phyloP scores from a whole-genome alignment of 1,284 basidiomycete species.

The Melampsora americana region DNA sequence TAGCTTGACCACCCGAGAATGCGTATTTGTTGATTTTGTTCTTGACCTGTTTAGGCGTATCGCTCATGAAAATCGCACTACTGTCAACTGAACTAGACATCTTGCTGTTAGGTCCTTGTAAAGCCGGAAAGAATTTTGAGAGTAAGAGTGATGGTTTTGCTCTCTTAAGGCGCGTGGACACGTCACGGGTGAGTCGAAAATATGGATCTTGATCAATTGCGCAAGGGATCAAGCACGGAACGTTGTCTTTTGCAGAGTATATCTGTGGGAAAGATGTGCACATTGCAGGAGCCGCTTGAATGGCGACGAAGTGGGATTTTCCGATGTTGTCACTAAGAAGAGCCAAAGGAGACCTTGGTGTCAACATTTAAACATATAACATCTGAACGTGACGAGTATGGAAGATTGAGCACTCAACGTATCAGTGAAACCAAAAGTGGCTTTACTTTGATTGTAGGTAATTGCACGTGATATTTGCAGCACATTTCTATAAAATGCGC shows the following conservation, averaged over 20 bases:
- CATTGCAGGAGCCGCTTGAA: constrained; percentile 95
- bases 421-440: constrained; percentile 93
- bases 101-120: constrained; percentile 96
- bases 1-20: constrained; percentile 64
- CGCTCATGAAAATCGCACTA: constrained; percentile 91
- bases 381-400: neutral
- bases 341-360: neutral
- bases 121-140: constrained; percentile 95
- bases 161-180: constrained; percentile 80
- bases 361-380: neutral
- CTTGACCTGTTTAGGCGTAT: constrained; percentile 88
- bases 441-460: constrained; percentile 87
- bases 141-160: constrained; percentile 90
- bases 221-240: constrained; percentile 93
- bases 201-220: constrained; percentile 85
- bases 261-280: constrained; percentile 99
- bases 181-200: constrained; percentile 94
- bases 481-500: constrained; percentile 90
- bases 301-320: constrained; percentile 94
- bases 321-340: constrained; percentile 86
- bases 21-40: constrained; percentile 84
- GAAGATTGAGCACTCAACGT: constrained; percentile 60
- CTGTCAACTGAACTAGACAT: constrained; percentile 94
- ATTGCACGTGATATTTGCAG: constrained; percentile 89
- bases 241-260: constrained; percentile 76